Evolutionary conservation across 2,329 filamentous ascomycete species (phyloP).

Genomic region (Ramularia endophylla): DNA sequence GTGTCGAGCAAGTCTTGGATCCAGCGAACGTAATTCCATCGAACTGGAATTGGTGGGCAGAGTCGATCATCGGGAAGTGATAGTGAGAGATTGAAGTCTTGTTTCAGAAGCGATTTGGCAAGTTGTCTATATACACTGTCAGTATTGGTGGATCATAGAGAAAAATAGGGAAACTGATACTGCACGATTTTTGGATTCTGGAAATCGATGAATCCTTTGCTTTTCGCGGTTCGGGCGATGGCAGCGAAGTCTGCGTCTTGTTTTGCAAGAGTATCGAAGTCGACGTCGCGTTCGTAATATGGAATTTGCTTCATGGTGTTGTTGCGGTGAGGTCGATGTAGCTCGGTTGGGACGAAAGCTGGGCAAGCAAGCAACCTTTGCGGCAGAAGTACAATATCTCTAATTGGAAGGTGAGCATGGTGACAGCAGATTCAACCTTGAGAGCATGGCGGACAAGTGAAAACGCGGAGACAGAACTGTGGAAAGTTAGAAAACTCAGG

Average conservation of each 20-base stretch:
- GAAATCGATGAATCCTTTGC: conserved; percentile 65
- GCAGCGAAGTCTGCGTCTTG: conserved; percentile 56
- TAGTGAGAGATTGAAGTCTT: conserved; percentile 68
- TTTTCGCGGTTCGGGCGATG: conserved; percentile 35
- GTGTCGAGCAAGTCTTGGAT: conserved; percentile 74
- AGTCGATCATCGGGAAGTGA: conserved; percentile 70
- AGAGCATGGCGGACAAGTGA: no score
- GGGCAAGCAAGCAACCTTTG: no score
- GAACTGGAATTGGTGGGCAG: conserved; percentile 68
- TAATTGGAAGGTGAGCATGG: no score
- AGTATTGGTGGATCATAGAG: conserved; percentile 2
- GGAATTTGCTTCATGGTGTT: conserved; percentile 4
- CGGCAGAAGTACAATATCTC: no score
- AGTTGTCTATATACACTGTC: conserved; percentile 43
- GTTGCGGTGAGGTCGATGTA: not conserved
- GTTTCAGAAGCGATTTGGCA: conserved; percentile 69
- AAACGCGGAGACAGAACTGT: no score
- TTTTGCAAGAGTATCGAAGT: conserved; percentile 57
- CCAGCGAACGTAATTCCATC: conserved; percentile 87
- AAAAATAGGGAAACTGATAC: no score
- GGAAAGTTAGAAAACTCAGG: no score
- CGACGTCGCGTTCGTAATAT: conserved; percentile 52
- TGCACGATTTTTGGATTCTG: conserved; percentile 68
- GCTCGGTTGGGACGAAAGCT: no score
- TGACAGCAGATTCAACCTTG: no score